Percentiles rank a stretch among this genome's conserved stretches.
These are phyloP conservation scores for Amyloporia xantha DNA, from an alignment of 768 basidiomycete species.

Conservation along the genomic window DNA sequence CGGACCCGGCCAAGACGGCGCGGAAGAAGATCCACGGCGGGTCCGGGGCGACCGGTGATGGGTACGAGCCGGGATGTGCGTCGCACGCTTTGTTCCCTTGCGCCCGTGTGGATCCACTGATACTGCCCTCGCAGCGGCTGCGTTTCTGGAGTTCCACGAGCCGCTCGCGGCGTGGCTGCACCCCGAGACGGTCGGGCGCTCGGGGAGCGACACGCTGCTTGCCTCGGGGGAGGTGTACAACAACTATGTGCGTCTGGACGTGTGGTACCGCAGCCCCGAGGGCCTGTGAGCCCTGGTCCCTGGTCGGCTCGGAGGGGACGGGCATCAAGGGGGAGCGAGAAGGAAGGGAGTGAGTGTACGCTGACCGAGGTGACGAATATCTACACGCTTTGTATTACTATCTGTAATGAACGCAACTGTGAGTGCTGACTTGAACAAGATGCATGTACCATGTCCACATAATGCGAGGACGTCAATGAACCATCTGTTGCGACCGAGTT, in stretches of 20 bases:
- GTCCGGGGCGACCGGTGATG: slow-evolving; percentile 45
- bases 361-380: no score
- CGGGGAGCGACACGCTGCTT: slow-evolving; percentile 55
- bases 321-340: no score
- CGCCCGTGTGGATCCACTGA: neutral
- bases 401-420: neutral
- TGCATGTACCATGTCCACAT: no score
- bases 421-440: no score
- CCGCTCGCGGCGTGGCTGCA: slow-evolving; percentile 64
- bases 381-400: neutral
- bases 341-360: no score
- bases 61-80: slow-evolving; percentile 55
- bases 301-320: no score
- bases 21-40: slow-evolving; percentile 75
- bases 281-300: no score
- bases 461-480: no score
- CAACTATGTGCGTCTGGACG: slow-evolving; percentile 58
- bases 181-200: slow-evolving; percentile 36
- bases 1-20: slow-evolving; percentile 41
- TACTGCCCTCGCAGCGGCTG: slow-evolving; percentile 14
- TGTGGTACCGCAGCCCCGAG: slow-evolving; percentile 24
- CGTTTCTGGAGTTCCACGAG: slow-evolving; percentile 32
- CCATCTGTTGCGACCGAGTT: no score
- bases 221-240: slow-evolving; percentile 69
- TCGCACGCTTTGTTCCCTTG: slow-evolving; percentile 4